Conservation (phyloP, 768 basidiomycete species). For the Tricholoma matsutake region DNA sequence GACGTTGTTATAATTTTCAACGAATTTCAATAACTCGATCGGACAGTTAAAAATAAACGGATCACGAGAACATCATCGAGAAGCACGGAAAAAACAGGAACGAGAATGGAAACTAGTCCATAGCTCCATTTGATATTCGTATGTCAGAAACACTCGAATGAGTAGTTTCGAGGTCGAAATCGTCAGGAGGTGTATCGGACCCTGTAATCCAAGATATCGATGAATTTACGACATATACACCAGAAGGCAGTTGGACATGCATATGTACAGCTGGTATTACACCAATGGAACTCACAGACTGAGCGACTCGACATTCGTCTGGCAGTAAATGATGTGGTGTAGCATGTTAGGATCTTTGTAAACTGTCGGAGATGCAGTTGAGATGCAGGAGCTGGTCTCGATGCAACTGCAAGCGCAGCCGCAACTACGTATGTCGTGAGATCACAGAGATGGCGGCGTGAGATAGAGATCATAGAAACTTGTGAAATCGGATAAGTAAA, state of each 20-base stretch:
- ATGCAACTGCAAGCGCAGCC: background rate
- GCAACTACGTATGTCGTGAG: background rate
- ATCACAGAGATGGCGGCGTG: background rate
- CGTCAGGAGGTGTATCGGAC: background rate
- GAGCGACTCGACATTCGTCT: background rate
- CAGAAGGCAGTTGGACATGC: background rate
- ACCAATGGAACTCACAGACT: background rate
- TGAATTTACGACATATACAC: background rate
- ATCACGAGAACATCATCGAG: background rate
- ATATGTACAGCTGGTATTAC: background rate
- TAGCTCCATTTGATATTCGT: background rate
- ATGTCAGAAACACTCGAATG: background rate
- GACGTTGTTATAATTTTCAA: too few species aligned
- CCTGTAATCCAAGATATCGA: background rate
- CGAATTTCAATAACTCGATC: background rate
- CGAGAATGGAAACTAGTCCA: background rate
- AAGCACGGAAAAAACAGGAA: background rate
- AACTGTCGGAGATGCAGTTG: background rate
- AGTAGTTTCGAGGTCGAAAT: background rate
- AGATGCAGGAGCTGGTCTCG: background rate
- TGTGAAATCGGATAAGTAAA: background rate
- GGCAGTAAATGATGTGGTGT: background rate
- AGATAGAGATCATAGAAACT: conserved; percentile 1
- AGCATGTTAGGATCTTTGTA: background rate
- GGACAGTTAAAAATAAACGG: background rate